Conservation (phyloP, 345 rosid genomes). For the Eucalyptus tenuipes region DNA sequence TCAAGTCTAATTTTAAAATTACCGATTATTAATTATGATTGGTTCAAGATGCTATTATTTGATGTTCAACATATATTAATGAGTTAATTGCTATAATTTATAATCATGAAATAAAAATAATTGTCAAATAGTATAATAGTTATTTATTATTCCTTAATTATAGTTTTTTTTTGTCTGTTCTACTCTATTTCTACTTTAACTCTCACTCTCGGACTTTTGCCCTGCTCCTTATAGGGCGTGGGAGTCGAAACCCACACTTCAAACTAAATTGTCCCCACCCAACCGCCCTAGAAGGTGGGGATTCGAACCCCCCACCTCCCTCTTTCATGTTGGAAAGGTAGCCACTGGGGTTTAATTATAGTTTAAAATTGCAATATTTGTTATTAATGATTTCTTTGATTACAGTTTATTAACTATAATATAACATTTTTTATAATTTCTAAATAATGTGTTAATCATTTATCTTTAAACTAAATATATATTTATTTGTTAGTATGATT, state of each 20-base stretch:
- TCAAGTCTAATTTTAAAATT: neutral
- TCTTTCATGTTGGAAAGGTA: too few relatives aligned
- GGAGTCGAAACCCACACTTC: too few relatives aligned
- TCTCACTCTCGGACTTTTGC: too few relatives aligned
- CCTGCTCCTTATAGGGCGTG: too few relatives aligned
- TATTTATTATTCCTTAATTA: neutral
- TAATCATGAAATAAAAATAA: neutral
- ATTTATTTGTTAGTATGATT: neutral
- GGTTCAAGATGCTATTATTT: neutral
- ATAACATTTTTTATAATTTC: neutral
- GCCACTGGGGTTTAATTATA: too few relatives aligned
- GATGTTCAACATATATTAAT: neutral
- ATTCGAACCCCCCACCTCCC: too few relatives aligned
- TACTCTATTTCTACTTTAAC: too few relatives aligned
- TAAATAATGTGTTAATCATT: neutral
- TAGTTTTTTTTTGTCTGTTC: too few relatives aligned
- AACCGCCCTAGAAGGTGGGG: too few relatives aligned
- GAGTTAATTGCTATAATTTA: neutral
- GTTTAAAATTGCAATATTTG: neutral
- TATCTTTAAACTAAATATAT: neutral
- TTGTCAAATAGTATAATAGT: neutral
- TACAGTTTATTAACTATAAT: neutral
- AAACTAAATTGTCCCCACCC: too few relatives aligned
- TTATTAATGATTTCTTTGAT: neutral
- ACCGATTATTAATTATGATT: neutral